Conservation (phyloP, 2,329 filamentous ascomycete genomes). For the Sphaerulina musiva region DNA sequence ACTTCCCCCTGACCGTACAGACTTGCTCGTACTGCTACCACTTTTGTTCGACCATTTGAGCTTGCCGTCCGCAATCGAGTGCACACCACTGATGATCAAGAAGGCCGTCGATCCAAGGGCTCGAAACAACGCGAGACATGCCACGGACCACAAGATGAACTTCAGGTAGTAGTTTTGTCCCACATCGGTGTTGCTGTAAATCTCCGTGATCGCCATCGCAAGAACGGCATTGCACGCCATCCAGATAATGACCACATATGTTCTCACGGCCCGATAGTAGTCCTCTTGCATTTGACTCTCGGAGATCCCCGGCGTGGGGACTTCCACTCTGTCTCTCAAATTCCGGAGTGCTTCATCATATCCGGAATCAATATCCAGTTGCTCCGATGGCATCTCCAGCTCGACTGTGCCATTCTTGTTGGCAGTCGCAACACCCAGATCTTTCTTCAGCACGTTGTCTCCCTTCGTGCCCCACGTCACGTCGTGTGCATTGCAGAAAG, state of each 20-base stretch:
- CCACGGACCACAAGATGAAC: constrained; percentile 90
- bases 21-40: constrained; percentile 11
- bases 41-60: constrained; percentile 49
- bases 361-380: constrained; percentile 94
- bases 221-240: constrained; percentile 87
- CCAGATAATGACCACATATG: constrained; percentile 96
- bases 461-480: constrained; percentile 99
- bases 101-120: constrained; percentile 77
- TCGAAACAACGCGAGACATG: constrained; percentile 77
- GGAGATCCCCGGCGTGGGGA: constrained; percentile 53
- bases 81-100: constrained; percentile 74
- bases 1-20: constrained; percentile 27
- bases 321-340: constrained; percentile 84
- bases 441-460: constrained; percentile 89
- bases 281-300: constrained; percentile 91
- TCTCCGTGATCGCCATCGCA: constrained; percentile 86
- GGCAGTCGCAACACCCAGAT: constrained; percentile 72
- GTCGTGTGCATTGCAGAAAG: constrained; percentile 98
- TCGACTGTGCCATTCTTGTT: constrained; percentile 72
- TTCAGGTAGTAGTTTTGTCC: constrained; percentile 82
- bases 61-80: constrained; percentile 79
- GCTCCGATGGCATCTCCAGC: constrained; percentile 94
- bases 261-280: constrained; percentile 94
- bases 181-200: constrained; percentile 65
- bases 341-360: constrained; percentile 97